Evolutionary conservation across 2,329 filamentous ascomycete genomes (phyloP).

Genomic region (Xylariaceae sp.): DNA sequence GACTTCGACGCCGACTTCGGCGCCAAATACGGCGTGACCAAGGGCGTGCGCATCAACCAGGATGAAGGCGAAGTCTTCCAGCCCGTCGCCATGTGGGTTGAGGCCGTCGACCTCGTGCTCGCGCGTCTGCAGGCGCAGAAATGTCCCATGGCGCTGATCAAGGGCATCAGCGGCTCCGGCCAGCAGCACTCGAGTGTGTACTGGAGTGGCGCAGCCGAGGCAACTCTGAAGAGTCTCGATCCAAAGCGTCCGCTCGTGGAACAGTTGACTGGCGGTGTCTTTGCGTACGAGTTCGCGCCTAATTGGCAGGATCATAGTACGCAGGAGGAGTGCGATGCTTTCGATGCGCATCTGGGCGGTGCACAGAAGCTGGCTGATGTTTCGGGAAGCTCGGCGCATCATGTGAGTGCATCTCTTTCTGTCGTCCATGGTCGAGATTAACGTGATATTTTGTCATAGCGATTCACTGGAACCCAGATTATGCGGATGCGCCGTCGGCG

Average conservation of each 20-base stretch:
- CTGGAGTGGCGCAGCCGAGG: conserved; percentile 70
- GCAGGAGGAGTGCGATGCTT: conserved; percentile 82
- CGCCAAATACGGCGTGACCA: conserved; percentile 69
- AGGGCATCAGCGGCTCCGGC: conserved; percentile 82
- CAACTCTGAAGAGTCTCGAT: conserved; percentile 57
- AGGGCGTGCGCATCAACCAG: conserved; percentile 81
- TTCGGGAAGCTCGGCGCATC: conserved; percentile 91
- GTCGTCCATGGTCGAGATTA: background rate
- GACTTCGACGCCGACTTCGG: conserved; percentile 86
- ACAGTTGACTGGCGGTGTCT: conserved; percentile 62
- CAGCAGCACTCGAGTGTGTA: conserved; percentile 98
- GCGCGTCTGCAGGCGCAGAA: conserved; percentile 62
- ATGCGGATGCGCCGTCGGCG: conserved; percentile 77
- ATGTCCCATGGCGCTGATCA: conserved; percentile 68
- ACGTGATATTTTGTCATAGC: conserved; percentile 42
- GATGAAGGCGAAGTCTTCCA: conserved; percentile 84
- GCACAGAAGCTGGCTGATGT: conserved; percentile 65
- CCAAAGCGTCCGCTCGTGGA: conserved; percentile 58
- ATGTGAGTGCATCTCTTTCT: conserved; percentile 51
- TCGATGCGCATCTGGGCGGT: conserved; percentile 67
- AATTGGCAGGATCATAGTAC: conserved; percentile 99
- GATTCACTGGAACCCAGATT: conserved; percentile 97
- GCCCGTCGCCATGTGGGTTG: conserved; percentile 90
- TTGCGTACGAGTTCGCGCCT: conserved; percentile 81
- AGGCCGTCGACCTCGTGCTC: conserved; percentile 83